These are phyloP conservation scores for Russula compacta DNA, from an alignment of 768 basidiomycete species.

Conservation along the genomic window DNA sequence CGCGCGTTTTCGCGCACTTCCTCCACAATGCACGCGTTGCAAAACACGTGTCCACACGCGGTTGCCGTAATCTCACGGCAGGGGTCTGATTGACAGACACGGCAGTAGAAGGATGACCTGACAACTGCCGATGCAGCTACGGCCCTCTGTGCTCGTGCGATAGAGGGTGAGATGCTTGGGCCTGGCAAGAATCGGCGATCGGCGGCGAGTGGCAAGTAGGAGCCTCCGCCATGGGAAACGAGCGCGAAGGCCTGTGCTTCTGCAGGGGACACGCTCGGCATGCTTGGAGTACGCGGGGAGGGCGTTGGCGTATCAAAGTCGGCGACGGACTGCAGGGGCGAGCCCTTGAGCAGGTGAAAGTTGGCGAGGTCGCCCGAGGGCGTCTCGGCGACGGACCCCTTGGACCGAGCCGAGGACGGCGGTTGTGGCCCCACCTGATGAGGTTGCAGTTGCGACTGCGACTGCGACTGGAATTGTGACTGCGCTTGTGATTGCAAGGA, in stretches of 20 bases:
- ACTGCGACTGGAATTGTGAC: neutral
- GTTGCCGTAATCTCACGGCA: constrained; percentile 18
- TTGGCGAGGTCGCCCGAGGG: constrained; percentile 21
- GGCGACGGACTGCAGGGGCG: constrained; percentile 14
- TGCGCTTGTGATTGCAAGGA: neutral
- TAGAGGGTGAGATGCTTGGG: constrained; percentile 5
- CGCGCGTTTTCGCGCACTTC: constrained; percentile 18
- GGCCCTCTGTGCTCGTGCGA: constrained; percentile 6
- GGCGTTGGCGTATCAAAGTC: constrained; percentile 18
- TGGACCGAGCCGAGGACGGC: constrained; percentile 14
- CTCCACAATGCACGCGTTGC: constrained; percentile 16
- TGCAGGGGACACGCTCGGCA: constrained; percentile 9
- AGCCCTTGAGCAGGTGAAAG: constrained; percentile 18
- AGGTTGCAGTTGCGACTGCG: neutral
- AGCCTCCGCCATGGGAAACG: neutral
- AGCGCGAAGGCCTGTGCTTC: constrained; percentile 1
- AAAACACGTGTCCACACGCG: constrained; percentile 19
- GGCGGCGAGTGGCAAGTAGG: neutral
- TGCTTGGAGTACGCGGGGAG: constrained; percentile 16
- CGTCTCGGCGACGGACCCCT: constrained; percentile 18
- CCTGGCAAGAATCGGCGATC: constrained; percentile 4
- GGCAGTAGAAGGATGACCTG: constrained; percentile 14
- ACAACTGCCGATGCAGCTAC: too few relatives aligned
- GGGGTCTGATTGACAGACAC: constrained; percentile 14
- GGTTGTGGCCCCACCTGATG: neutral